Evolutionary conservation across 345 rosid genomes (phyloP).

Genomic region (Hibiscus tridactylites): DNA sequence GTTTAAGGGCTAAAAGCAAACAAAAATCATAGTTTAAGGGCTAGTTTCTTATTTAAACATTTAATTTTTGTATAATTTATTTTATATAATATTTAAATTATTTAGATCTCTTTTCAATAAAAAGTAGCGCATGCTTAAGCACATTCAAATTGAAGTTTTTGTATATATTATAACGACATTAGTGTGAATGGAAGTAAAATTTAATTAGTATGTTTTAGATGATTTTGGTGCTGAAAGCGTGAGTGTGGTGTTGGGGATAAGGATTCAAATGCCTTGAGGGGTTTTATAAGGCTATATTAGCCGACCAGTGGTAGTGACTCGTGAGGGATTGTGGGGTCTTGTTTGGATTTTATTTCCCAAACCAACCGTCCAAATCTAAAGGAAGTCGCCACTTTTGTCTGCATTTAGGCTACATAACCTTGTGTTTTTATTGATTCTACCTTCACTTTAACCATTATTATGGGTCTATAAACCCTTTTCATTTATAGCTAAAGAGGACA

Average conservation of each 20-base stretch:
- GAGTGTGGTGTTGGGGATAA: conserved; percentile 29
- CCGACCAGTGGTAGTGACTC: conserved; percentile 15
- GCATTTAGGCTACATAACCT: conserved; percentile 9
- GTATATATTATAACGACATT: too few relatives aligned
- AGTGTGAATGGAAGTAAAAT: too few relatives aligned
- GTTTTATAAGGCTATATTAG: conserved; percentile 13
- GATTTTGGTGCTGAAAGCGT: too few relatives aligned
- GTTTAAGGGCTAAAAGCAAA: too few relatives aligned
- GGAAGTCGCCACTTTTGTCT: conserved; percentile 22
- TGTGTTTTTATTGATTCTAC: conserved; percentile 15
- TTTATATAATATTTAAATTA: too few relatives aligned
- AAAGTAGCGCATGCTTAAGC: too few relatives aligned
- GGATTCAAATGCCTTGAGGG: conserved; percentile 29
- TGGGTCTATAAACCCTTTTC: conserved; percentile 4
- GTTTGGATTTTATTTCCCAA: conserved; percentile 22
- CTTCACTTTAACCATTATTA: conserved; percentile 15
- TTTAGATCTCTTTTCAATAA: too few relatives aligned
- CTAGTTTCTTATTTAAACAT: too few relatives aligned
- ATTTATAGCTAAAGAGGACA: neutral
- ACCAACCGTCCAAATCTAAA: conserved; percentile 19
- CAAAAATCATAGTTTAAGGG: too few relatives aligned
- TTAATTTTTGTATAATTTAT: too few relatives aligned
- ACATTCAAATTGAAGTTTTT: too few relatives aligned
- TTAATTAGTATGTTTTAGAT: too few relatives aligned
- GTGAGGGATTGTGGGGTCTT: conserved; percentile 21